A percentile compares a stretch with the other conserved stretches of the same genome.
Evolutionary conservation across 2,329 filamentous ascomycete genomes (phyloP).

Genomic region (Colletotrichum viniferum): DNA sequence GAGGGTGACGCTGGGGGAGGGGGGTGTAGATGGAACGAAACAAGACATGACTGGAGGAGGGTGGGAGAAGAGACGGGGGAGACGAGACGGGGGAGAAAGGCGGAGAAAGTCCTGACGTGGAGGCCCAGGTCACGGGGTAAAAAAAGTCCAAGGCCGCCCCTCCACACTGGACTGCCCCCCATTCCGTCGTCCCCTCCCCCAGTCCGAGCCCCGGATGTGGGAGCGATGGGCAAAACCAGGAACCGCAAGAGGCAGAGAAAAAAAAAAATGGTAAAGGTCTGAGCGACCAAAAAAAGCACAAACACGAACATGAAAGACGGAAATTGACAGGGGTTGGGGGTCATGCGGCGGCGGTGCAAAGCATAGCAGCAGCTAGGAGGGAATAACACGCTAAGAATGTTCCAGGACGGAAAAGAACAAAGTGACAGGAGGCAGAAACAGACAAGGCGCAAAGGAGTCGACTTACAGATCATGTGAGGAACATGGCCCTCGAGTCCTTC

Average conservation of each 20-base stretch:
- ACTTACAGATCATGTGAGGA: slow-evolving; percentile 55
- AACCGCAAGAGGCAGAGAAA: slow-evolving; percentile 21
- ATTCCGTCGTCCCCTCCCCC: slow-evolving; percentile 7
- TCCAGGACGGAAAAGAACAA: background rate
- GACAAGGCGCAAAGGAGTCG: background rate
- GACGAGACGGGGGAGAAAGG: background rate
- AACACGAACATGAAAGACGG: background rate
- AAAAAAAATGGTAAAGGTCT: background rate
- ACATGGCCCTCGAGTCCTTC: slow-evolving; percentile 45
- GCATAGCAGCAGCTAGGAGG: background rate
- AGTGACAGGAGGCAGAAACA: background rate
- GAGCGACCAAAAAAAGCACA: background rate
- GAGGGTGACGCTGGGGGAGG: background rate
- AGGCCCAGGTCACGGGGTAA: slow-evolving; percentile 17
- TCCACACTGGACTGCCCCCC: slow-evolving; percentile 8
- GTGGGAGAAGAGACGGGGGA: background rate
- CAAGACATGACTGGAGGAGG: background rate
- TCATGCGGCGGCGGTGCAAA: background rate
- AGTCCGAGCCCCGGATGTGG: slow-evolving; percentile 13
- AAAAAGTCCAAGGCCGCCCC: background rate
- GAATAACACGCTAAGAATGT: background rate
- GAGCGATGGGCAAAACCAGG: background rate
- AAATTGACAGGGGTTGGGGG: background rate
- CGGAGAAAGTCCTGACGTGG: slow-evolving; percentile 8
- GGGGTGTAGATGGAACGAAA: background rate